phyloP scores from a whole-genome alignment of 305 asterid species.

The Striga hermonthica region DNA sequence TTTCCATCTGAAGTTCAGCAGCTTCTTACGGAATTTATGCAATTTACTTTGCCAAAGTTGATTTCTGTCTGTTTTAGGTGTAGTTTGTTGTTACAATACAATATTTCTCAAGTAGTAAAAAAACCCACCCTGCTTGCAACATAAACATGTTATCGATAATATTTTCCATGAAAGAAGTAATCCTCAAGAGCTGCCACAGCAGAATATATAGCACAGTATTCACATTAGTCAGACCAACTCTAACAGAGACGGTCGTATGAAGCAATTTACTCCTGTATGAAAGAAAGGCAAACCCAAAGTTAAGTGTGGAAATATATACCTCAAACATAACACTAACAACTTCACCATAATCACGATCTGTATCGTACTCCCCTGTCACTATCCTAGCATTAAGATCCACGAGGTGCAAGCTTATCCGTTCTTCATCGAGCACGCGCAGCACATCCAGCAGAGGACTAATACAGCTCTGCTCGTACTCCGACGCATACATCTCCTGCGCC shows the following conservation, averaged over 20 bases:
- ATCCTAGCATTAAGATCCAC: slow-evolving; percentile 68
- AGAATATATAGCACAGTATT: slow-evolving; percentile 17
- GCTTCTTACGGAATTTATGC: slow-evolving; percentile 22
- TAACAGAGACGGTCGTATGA: background rate
- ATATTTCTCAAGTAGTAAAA: background rate
- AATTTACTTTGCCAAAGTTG: slow-evolving; percentile 3
- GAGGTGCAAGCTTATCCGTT: slow-evolving; percentile 68
- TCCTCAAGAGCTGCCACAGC: background rate
- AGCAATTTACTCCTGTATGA: slow-evolving; percentile 10
- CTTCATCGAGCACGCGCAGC: slow-evolving; percentile 77
- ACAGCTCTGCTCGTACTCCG: slow-evolving; percentile 70
- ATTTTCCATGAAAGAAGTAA: slow-evolving; percentile 11
- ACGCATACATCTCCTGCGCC: slow-evolving; percentile 69
- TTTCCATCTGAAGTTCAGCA: slow-evolving; percentile 1
- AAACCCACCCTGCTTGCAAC: slow-evolving; percentile 1
- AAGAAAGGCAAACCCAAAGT: slow-evolving; percentile 26
- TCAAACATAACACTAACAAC: slow-evolving; percentile 87
- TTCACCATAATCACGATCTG: slow-evolving; percentile 51
- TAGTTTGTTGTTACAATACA: background rate
- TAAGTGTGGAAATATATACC: slow-evolving; percentile 44
- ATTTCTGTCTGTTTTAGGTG: background rate
- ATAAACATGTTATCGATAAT: background rate
- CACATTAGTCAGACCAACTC: background rate
- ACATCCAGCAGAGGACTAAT: slow-evolving; percentile 83
- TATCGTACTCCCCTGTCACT: slow-evolving; percentile 57